Percentiles rank a stretch among this genome's conserved stretches.
Evolutionary conservation across 2,329 filamentous ascomycete genomes (phyloP).

Genomic region (Ophiocordyceps australis): DNA sequence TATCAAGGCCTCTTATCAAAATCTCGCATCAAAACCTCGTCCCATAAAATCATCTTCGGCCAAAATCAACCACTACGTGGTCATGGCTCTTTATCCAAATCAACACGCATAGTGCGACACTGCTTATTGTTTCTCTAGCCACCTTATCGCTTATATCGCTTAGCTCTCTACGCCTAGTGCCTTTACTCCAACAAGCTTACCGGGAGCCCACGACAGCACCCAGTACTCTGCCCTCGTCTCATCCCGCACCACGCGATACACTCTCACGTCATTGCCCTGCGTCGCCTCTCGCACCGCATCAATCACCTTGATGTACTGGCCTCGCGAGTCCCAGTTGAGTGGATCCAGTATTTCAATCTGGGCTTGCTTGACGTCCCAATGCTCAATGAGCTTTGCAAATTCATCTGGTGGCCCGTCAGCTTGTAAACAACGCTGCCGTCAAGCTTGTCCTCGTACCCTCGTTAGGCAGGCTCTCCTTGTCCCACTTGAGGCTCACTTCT

Average conservation of each 20-base stretch:
- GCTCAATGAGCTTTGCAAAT: constrained; percentile 49
- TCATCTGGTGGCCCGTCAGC: constrained; percentile 29
- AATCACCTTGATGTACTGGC: constrained; percentile 50
- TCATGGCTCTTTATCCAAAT: too few species aligned
- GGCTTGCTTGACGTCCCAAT: constrained; percentile 31
- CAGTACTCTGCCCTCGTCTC: constrained; percentile 60
- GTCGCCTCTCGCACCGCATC: constrained; percentile 49
- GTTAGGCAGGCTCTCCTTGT: constrained; percentile 33
- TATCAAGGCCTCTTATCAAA: too few species aligned
- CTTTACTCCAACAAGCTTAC: constrained; percentile 58
- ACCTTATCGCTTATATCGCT: too few species aligned
- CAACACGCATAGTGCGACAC: too few species aligned
- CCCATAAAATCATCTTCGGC: too few species aligned
- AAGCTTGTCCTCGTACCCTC: constrained; percentile 29
- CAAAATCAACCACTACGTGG: too few species aligned
- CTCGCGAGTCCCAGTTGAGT: constrained; percentile 54
- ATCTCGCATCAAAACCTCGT: too few species aligned
- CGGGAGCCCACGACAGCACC: constrained; percentile 46
- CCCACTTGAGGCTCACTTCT: constrained; percentile 49
- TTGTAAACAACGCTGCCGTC: background rate
- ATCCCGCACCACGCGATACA: constrained; percentile 52
- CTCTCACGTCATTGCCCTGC: constrained; percentile 48
- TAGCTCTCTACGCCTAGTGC: constrained; percentile 52
- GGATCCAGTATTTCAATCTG: constrained; percentile 48
- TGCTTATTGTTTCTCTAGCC: too few species aligned